Conservation (phyloP, 257 asterid genomes). For the Scutellaria barbata region DNA sequence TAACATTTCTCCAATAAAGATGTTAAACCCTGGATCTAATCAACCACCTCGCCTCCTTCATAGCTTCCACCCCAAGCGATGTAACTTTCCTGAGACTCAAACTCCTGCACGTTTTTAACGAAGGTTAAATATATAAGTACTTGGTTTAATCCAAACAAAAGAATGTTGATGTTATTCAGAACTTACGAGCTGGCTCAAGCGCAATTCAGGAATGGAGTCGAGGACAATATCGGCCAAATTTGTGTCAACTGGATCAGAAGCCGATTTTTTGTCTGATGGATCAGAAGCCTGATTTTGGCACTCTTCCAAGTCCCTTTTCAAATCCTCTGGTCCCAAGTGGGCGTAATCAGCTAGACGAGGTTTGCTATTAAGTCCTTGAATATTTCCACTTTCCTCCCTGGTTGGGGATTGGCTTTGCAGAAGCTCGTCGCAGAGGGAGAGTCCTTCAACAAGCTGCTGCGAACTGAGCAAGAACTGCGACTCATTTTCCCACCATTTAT, state of each 20-base stretch:
- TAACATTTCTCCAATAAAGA: constrained; percentile 2
- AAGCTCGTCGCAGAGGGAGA: constrained; percentile 77
- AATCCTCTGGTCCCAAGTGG: constrained; percentile 65
- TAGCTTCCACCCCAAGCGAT: constrained; percentile 80
- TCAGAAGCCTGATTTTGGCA: constrained; percentile 67
- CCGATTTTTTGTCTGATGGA: constrained; percentile 27
- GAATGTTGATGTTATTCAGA: neutral
- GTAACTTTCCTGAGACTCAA: constrained; percentile 86
- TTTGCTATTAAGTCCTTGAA: constrained; percentile 42
- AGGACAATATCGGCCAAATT: constrained; percentile 49
- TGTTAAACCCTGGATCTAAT: constrained; percentile 13
- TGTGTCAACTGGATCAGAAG: neutral
- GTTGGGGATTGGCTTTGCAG: constrained; percentile 88
- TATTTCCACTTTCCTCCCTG: constrained; percentile 56
- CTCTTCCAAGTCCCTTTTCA: constrained; percentile 82
- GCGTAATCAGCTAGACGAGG: constrained; percentile 77
- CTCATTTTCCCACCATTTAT: constrained; percentile 84
- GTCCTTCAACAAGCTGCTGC: constrained; percentile 90
- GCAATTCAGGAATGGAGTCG: constrained; percentile 78
- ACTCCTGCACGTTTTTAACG: constrained; percentile 53
- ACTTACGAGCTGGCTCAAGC: constrained; percentile 86
- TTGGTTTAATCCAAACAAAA: neutral
- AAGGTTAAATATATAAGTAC: neutral
- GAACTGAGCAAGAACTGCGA: constrained; percentile 65
- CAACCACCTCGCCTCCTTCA: constrained; percentile 43